These are phyloP conservation scores for Pseudogymnoascus sp. DNA, from an alignment of 2,329 filamentous ascomycete genomes.

Conservation along the genomic window DNA sequence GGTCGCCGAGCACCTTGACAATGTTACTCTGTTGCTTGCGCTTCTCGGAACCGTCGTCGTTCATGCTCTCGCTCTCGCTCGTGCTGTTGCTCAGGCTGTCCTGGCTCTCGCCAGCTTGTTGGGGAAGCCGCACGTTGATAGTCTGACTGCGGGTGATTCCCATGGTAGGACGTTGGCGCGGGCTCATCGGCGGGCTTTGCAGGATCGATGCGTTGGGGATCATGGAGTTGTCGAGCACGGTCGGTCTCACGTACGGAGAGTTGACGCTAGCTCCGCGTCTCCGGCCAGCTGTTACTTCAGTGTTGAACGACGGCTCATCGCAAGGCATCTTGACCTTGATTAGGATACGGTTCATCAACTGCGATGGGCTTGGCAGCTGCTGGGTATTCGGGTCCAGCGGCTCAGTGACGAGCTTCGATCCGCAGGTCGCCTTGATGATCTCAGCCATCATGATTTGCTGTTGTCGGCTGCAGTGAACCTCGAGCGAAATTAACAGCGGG, in stretches of 20 bases:
- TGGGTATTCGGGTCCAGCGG: conserved; percentile 61
- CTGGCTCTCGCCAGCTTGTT: conserved; percentile 29
- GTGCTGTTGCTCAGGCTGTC: conserved; percentile 52
- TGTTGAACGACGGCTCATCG: conserved; percentile 32
- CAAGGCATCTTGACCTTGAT: conserved; percentile 85
- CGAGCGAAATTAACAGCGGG: conserved; percentile 87
- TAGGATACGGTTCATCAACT: conserved; percentile 74
- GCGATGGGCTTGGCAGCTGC: conserved; percentile 73
- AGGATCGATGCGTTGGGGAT: conserved; percentile 45
- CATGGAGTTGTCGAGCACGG: conserved; percentile 48
- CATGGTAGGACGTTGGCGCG: conserved; percentile 23
- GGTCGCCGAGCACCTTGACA: conserved; percentile 68
- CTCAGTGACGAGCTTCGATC: conserved; percentile 67
- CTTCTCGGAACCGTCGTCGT: conserved; percentile 44
- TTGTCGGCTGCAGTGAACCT: conserved; percentile 79
- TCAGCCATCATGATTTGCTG: conserved; percentile 86
- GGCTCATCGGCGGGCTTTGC: conserved; percentile 45
- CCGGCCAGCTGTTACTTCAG: conserved; percentile 40
- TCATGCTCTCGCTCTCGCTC: conserved; percentile 71
- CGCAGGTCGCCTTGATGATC: conserved; percentile 80
- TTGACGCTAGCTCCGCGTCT: conserved; percentile 64
- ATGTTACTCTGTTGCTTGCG: conserved; percentile 70
- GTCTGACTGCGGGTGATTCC: conserved; percentile 17
- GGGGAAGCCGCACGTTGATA: conserved; percentile 10
- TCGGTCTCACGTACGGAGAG: conserved; percentile 62